Evolutionary conservation across 495 filamentous ascomycete species (phyloP), one percentile per base, ranked within the genome.

Genomic region (Penicillium goetzii): DNA sequence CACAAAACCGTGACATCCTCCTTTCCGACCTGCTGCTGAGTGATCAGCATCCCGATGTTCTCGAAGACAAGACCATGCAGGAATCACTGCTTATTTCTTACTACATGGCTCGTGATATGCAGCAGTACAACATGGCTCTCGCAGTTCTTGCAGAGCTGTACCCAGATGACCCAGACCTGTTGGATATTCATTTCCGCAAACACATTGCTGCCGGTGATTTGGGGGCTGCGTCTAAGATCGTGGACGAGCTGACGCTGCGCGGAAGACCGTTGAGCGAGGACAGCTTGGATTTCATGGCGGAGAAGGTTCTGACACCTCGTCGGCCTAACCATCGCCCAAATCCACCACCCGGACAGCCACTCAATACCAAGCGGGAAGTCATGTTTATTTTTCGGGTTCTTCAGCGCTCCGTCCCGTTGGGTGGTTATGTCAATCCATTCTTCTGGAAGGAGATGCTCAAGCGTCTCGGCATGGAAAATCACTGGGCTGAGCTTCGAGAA

Each of bases 41-140:
- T 55, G 91, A 94, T 67, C 86, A 92, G 49, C 90, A 95, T 72
- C 90, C 90, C 0, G 90, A 92, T 61, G 80, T 84, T 5, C 85
- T 90, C 26, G 90, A 92, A 58, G 87, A 96, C 71, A 51, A 52
- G 0, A 43, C 76, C 1, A 65, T 87, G 3, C 90, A 91, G 67
- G 83, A 88, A 65, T 73, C 72, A 7, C 72, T 90, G 9, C 74
- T 90, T 10, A 52, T 75, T 2, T 76, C 75, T 15, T 85, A 85
- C 65, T 78, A 87, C 30, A 68, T 78, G 38, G 61, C 69, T 34
- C 71, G 74, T 28, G 83, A 89, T 51, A 82, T 75, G 77, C 75
- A 71, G 15, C 78, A 82, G 58, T 84, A 86, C 57, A 80, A 85
- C 58, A 65, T 84, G 54, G 86, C 84, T 2, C 64, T 88, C 25